Evolutionary conservation across 257 asterid genomes (phyloP), one percentile per base, ranked within the genome.

Genomic region (Leptodermis oblonga): DNA sequence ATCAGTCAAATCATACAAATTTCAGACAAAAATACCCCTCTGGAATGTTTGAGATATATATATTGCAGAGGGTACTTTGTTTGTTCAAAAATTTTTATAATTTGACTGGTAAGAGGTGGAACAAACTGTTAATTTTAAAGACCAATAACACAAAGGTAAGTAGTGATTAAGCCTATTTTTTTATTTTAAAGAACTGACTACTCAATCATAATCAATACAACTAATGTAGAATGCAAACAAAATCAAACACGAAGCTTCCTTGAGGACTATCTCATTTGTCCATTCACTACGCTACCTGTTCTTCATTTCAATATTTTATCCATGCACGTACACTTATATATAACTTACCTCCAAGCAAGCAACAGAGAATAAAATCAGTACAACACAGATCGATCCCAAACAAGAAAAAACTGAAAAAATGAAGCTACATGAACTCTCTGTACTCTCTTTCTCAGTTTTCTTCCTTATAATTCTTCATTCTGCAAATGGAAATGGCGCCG

Each of bases 171-270:
- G n/a, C n/a, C n/a, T n/a, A n/a, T n/a, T n/a, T n/a, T n/a, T n/a
- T n/a, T n/a, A n/a, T n/a, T n/a, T n/a, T n/a, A n/a, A n/a, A n/a
- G n/a, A n/a, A n/a, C n/a, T n/a, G n/a, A n/a, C n/a, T n/a, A n/a
- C n/a, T n/a, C n/a, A n/a, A n/a, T n/a, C n/a, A n/a, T n/a, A n/a
- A n/a, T n/a, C n/a, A n/a, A n/a, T n/a, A n/a, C n/a, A n/a, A n/a
- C n/a, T n/a, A n/a, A n/a, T n/a, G n/a, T n/a, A n/a, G n/a, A n/a
- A n/a, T n/a, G n/a, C n/a, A n/a, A n/a, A n/a, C n/a, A n/a, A n/a
- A n/a, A n/a, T n/a, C n/a, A n/a, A n/a, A n/a, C n/a, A n/a, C n/a
- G 59, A 52, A 52, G 59, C 59, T 52, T 52, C 59, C 59, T 52
- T 20, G 59, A 6, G 28, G 59, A n/a, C 59, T 52, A 52, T 1